Base-by-base conservation (phyloP, 306 rosid species). In the Vigna unguiculata region DNA sequence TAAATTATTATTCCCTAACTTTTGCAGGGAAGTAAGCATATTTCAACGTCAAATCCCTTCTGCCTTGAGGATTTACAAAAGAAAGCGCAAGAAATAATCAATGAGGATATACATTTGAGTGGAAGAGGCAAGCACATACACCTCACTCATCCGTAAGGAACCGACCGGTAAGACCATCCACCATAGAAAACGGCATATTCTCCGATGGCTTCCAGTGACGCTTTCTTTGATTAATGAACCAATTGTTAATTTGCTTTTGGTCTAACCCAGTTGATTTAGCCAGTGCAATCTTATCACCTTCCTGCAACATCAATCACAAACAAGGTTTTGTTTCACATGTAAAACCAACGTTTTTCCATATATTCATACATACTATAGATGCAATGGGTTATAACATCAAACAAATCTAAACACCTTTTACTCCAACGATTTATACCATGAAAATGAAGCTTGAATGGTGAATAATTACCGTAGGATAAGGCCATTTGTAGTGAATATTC, bases 201-300 rank as follows among this genome's bases (percentile, higher is more conserved):
- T 90, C 96, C 0, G 93, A 87, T n/a, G 97, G 97, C 64, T 88
- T 88, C 97, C 97, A 92, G 61, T 92, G 96, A 2, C 96, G 93
- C 78, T 92, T 92, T 34, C 97, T 83, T 64, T 92, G 97, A 78
- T 92, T 92, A 30, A 92, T 92, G 79, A 92, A 92, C 97, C 97
- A 92, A 63, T 92, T 92, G 88, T 92, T 92, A 9, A 92, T 92
- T 79, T 92, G 97, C 87, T 90, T 92, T 81, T 86, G 97, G 71
- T 92, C 96, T 25, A 92, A 83, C 43, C 97, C 93, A n/a, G 97
- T 92, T 6, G 91, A 71, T 66, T 87, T 87, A 3, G 95, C 91
- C 81, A 91, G 78, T 10, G 85, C 90, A 49, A 80, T 81, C 89
- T 91, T 91, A 84, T 91, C 97, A 53, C 83, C 91, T 81, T 91